Conservation (phyloP, 139 green algal species). For the Tetraselmis striata region DNA sequence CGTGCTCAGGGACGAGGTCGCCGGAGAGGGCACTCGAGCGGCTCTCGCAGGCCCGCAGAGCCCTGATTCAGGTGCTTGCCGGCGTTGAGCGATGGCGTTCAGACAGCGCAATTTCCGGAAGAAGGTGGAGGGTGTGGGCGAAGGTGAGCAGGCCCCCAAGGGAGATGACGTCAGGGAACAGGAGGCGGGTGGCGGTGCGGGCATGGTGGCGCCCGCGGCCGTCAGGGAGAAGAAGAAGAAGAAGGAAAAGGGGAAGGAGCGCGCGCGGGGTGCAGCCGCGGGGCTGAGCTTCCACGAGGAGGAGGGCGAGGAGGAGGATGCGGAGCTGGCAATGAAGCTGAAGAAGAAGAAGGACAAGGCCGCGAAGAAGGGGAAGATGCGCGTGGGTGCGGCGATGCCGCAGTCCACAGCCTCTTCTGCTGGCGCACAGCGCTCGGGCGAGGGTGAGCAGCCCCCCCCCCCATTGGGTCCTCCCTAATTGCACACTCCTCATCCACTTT, state of each 20-base stretch:
- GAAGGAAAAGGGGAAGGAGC: not conserved
- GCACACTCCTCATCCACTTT: too few species aligned
- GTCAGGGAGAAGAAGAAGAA: not conserved
- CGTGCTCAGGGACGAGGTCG: too few species aligned
- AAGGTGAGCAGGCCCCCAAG: not conserved
- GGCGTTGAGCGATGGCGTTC: too few species aligned
- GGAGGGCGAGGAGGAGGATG: not conserved
- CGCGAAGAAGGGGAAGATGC: not conserved
- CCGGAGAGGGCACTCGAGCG: too few species aligned
- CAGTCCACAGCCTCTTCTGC: not conserved
- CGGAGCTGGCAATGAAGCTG: not conserved
- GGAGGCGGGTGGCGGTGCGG: not conserved
- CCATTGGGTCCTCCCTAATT: too few species aligned
- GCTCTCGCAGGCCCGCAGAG: too few species aligned
- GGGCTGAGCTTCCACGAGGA: not conserved
- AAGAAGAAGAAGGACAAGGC: not conserved
- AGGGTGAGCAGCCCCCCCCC: not conserved
- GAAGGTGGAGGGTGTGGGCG: not conserved
- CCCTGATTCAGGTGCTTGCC: too few species aligned
- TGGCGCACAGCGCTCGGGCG: not conserved
- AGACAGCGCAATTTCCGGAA: not conserved
- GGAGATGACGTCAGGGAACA: not conserved
- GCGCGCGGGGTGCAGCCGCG: too few species aligned
- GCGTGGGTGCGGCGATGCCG: not conserved
- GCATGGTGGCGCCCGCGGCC: not conserved